phyloP scores from a whole-genome alignment of 805 yeast genomes.

The Diddensiella santjacobensis region DNA sequence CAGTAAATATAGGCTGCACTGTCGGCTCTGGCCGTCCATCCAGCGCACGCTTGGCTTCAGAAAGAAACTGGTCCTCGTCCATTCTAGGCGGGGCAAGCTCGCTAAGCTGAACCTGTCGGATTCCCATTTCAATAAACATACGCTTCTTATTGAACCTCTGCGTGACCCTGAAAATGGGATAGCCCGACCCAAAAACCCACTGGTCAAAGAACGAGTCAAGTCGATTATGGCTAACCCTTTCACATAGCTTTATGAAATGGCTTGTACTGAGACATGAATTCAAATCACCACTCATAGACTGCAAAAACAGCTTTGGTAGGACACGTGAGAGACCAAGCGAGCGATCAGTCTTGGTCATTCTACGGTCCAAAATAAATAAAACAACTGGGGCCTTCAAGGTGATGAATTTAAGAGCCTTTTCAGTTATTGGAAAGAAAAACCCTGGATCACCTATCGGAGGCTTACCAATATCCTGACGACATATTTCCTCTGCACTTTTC shows the following conservation, averaged over 20 bases:
- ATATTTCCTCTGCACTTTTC: constrained; percentile 57
- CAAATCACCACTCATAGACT: constrained; percentile 93
- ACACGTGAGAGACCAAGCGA: constrained; percentile 90
- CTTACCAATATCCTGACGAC: constrained; percentile 70
- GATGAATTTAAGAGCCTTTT: constrained; percentile 62
- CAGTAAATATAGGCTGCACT: constrained; percentile 51
- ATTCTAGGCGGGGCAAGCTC: constrained; percentile 45
- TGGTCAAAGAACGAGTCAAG: constrained; percentile 82
- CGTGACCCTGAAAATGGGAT: constrained; percentile 82
- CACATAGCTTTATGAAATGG: constrained; percentile 92
- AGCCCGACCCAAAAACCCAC: constrained; percentile 89
- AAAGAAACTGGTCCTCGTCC: constrained; percentile 35
- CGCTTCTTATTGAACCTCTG: constrained; percentile 92
- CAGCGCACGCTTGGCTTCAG: constrained; percentile 36
- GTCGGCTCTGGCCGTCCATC: constrained; percentile 14
- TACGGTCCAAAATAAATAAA: constrained; percentile 73
- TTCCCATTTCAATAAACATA: constrained; percentile 90
- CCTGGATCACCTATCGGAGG: constrained; percentile 77
- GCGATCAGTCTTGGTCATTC: constrained; percentile 95
- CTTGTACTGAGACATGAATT: constrained; percentile 72
- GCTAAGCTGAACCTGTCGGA: constrained; percentile 79
- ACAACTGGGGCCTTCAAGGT: constrained; percentile 82
- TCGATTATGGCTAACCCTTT: constrained; percentile 83
- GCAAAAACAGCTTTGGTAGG: constrained; percentile 83
- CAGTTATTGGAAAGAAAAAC: constrained; percentile 59